These are phyloP conservation scores for Boletus subcaerulescens DNA, from an alignment of 768 basidiomycete genomes.

Conservation along the genomic window DNA sequence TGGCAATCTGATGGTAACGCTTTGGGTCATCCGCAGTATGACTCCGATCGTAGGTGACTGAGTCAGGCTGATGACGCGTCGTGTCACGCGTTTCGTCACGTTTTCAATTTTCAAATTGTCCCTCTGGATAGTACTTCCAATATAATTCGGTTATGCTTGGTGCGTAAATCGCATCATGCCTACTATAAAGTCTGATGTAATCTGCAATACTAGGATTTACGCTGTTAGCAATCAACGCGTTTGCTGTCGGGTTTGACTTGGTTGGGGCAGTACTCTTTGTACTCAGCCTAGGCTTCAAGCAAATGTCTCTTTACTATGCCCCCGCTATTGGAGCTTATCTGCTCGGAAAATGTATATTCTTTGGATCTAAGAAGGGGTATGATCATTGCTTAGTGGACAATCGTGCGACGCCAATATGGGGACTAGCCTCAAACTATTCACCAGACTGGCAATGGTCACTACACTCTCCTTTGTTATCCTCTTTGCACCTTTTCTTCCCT, in stretches of 20 bases:
- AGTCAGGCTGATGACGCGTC: neutral
- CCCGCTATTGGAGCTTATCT: conserved; percentile 91
- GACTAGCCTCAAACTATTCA: conserved; percentile 50
- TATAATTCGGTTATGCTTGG: conserved; percentile 95
- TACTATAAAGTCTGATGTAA: neutral
- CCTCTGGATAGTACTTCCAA: conserved; percentile 78
- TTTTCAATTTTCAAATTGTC: no score
- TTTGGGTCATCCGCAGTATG: no score
- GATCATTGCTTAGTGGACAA: conserved; percentile 16
- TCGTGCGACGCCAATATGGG: neutral
- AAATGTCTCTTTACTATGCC: conserved; percentile 94
- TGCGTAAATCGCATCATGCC: conserved; percentile 27
- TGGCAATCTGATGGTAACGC: no score
- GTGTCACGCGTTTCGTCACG: neutral
- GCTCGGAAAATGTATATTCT: conserved; percentile 82
- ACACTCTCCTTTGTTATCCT: conserved; percentile 60
- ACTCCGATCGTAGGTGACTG: no score
- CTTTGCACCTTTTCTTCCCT: conserved; percentile 78
- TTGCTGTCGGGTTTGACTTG: conserved; percentile 66
- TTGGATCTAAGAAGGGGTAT: conserved; percentile 72
- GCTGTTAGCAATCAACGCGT: conserved; percentile 64
- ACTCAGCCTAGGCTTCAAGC: conserved; percentile 87
- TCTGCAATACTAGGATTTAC: conserved; percentile 53
- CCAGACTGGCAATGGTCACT: conserved; percentile 64
- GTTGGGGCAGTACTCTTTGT: conserved; percentile 79